Conservation (phyloP, 2,329 filamentous ascomycete species). For the Ophioceras dolichostomum region DNA sequence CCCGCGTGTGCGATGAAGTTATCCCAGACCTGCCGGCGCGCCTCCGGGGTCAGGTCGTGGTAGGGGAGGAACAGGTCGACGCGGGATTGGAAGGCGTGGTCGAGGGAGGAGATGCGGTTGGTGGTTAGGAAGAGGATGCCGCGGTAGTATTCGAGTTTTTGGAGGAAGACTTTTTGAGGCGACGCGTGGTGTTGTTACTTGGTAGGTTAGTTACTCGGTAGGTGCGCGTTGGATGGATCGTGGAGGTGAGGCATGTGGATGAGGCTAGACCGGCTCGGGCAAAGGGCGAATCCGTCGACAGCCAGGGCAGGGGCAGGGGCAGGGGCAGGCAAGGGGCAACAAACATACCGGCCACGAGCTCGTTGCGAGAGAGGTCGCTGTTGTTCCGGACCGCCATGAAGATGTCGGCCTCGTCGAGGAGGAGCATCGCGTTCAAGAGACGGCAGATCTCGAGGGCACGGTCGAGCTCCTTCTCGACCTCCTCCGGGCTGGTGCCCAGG, state of each 20-base stretch:
- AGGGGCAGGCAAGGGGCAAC: no score
- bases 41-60: slow-evolving; percentile 13
- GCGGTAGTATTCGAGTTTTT: slow-evolving; percentile 22
- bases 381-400: slow-evolving; percentile 6
- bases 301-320: no score
- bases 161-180: slow-evolving; percentile 21
- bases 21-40: slow-evolving; percentile 20
- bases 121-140: slow-evolving; percentile 14
- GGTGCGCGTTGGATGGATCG: no score
- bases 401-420: slow-evolving; percentile 10
- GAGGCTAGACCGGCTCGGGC: no score
- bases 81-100: slow-evolving; percentile 23
- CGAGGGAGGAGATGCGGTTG: slow-evolving; percentile 17
- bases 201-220: no score
- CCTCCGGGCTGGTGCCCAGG: slow-evolving; percentile 17
- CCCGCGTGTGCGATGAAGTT: slow-evolving; percentile 21
- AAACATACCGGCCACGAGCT: slow-evolving; percentile 12
- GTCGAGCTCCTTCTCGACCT: slow-evolving; percentile 13
- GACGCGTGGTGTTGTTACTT: no score
- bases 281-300: no score
- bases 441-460: slow-evolving; percentile 4
- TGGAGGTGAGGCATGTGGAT: no score
- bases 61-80: slow-evolving; percentile 21
- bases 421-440: slow-evolving; percentile 7
- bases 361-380: slow-evolving; percentile 13